Percentiles rank a stretch among this genome's conserved stretches.
These are phyloP conservation scores for Rhizoctonia solani DNA, from an alignment of 1,284 basidiomycete genomes.

Conservation along the genomic window DNA sequence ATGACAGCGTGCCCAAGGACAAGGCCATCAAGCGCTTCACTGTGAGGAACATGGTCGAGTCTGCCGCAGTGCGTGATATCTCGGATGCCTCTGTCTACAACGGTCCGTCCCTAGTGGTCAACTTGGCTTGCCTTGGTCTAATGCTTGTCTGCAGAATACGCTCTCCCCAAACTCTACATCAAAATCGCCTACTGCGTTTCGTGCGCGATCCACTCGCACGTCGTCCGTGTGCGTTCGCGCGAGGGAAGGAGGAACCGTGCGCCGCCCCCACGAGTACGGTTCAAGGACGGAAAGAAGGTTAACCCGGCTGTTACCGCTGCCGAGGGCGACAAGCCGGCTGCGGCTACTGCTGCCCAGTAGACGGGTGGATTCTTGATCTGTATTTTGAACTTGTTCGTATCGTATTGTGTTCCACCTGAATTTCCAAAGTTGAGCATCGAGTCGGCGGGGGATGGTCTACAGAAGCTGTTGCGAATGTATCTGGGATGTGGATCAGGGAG, in stretches of 20 bases:
- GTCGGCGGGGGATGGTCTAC: too few relatives aligned
- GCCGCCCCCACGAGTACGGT: constrained; percentile 93
- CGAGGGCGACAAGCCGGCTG: constrained; percentile 46
- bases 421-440: too few relatives aligned
- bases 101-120: constrained; percentile 60
- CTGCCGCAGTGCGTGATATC: constrained; percentile 96
- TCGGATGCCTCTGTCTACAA: constrained; percentile 94
- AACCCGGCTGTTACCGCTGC: constrained; percentile 77
- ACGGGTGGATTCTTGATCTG: not conserved
- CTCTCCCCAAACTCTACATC: constrained; percentile 97
- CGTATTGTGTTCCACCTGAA: constrained; percentile 4
- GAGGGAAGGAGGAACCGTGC: constrained; percentile 94
- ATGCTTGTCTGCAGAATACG: constrained; percentile 72
- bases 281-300: constrained; percentile 98
- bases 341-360: not conserved
- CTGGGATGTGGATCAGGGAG: too few relatives aligned
- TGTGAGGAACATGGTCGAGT: constrained; percentile 99
- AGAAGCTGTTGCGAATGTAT: too few relatives aligned
- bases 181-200: constrained; percentile 99
- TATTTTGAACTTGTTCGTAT: constrained; percentile 20
- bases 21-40: constrained; percentile 99
- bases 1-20: constrained; percentile 77
- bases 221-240: constrained; percentile 93
- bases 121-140: not conserved
- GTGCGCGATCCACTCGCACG: constrained; percentile 99